Percentiles rank a stretch among this genome's conserved stretches.
Conservation (phyloP, 2,329 filamentous ascomycete genomes). For the Phyllosticta citrichinensis region DNA sequence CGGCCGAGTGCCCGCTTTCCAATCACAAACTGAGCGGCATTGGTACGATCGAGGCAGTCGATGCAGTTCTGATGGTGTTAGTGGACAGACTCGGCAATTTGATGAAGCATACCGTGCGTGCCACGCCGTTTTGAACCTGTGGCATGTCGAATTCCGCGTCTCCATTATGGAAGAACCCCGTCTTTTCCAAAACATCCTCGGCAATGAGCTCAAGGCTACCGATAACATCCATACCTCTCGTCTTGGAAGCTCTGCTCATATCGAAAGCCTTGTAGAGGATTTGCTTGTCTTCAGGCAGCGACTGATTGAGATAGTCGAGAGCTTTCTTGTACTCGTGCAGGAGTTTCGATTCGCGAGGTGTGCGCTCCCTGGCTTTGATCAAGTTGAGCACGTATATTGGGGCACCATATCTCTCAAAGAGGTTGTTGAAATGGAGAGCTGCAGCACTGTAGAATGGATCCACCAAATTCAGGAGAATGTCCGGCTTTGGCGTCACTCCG, state of each 20-base stretch:
- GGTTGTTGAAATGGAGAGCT: conserved; percentile 85
- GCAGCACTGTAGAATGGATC: conserved; percentile 94
- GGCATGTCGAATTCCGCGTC: conserved; percentile 56
- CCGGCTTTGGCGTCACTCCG: conserved; percentile 89
- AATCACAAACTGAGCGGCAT: conserved; percentile 95
- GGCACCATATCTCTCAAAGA: conserved; percentile 87
- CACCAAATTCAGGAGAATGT: conserved; percentile 88
- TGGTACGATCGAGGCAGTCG: conserved; percentile 92
- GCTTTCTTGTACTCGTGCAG: conserved; percentile 79
- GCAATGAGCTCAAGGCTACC: conserved; percentile 82
- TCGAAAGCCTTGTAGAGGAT: conserved; percentile 96
- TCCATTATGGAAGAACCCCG: conserved; percentile 92
- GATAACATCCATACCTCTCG: conserved; percentile 85
- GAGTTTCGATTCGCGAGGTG: conserved; percentile 83
- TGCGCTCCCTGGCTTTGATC: conserved; percentile 75
- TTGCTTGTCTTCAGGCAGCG: conserved; percentile 70
- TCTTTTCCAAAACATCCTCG: conserved; percentile 73
- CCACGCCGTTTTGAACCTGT: conserved; percentile 79
- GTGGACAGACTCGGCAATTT: neutral
- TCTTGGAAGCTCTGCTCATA: conserved; percentile 93
- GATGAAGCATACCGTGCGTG: conserved; percentile 53
- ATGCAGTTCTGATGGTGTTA: conserved; percentile 62
- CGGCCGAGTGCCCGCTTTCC: conserved; percentile 87
- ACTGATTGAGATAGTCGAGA: conserved; percentile 88
- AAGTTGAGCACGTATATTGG: conserved; percentile 88